Percentiles rank a stretch among this genome's conserved stretches.
Conservation (phyloP, 2,329 filamentous ascomycete genomes). For the Trichoderma koningiopsis region DNA sequence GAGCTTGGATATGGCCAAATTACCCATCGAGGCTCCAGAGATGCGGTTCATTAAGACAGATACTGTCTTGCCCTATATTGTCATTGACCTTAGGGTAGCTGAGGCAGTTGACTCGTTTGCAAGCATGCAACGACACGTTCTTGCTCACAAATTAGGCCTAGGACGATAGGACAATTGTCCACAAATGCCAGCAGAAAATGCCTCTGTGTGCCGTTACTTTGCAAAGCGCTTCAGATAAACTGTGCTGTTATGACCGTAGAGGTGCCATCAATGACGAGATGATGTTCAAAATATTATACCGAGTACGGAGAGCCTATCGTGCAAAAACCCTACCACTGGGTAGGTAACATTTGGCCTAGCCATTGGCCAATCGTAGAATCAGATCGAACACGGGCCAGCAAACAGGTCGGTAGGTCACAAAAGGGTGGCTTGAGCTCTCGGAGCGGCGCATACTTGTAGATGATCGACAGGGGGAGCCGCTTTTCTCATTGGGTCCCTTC, state of each 20-base stretch:
- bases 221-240: not conserved
- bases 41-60: not conserved
- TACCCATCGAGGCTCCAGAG: not conserved
- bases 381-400: not conserved
- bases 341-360: not conserved
- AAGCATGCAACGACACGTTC: not conserved
- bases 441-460: not conserved
- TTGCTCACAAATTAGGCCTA: not conserved
- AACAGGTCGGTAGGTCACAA: not conserved
- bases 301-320: not conserved
- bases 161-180: not conserved
- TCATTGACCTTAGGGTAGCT: not conserved
- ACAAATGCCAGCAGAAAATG: not conserved
- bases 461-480: slow-evolving; percentile 23
- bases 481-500: not conserved
- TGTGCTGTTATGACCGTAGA: not conserved
- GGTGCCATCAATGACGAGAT: not conserved
- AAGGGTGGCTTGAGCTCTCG: not conserved
- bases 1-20: not conserved
- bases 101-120: not conserved
- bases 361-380: not conserved
- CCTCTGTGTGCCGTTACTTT: not conserved
- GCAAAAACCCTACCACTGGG: not conserved
- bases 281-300: not conserved
- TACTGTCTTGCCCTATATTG: not conserved